Evolutionary conservation across 2,329 filamentous ascomycete species (phyloP).

Genomic region (Paecilomyces fulvus): DNA sequence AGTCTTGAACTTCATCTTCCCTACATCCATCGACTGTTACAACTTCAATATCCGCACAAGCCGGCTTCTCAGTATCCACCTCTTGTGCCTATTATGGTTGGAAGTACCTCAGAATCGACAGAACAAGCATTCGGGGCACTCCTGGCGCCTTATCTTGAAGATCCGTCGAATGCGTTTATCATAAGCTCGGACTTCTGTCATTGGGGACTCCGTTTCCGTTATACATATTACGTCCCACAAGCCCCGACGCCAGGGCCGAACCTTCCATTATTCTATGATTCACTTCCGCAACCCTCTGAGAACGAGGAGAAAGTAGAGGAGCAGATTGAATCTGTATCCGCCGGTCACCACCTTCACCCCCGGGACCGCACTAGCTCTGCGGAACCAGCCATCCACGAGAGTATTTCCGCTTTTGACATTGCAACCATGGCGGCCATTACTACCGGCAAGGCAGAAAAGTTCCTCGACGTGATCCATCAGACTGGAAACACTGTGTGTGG

Average conservation of each 20-base stretch:
- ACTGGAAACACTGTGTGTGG: slow-evolving; percentile 93
- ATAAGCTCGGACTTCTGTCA: slow-evolving; percentile 96
- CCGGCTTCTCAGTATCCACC: slow-evolving; percentile 54
- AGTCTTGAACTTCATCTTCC: slow-evolving; percentile 96
- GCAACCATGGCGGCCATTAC: slow-evolving; percentile 79
- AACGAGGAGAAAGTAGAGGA: slow-evolving; percentile 16
- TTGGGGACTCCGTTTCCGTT: slow-evolving; percentile 79
- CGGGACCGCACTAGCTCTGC: slow-evolving; percentile 24
- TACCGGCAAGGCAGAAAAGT: slow-evolving; percentile 61
- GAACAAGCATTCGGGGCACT: slow-evolving; percentile 62
- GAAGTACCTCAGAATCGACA: slow-evolving; percentile 56
- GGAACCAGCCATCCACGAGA: slow-evolving; percentile 63
- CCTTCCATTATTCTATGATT: slow-evolving; percentile 33
- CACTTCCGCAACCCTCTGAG: slow-evolving; percentile 31
- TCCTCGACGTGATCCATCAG: slow-evolving; percentile 57
- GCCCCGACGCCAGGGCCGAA: slow-evolving; percentile 28
- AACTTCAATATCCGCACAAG: slow-evolving; percentile 43
- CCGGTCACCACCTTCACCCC: slow-evolving; percentile 20
- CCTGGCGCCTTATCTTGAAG: slow-evolving; percentile 69
- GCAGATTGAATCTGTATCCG: slow-evolving; percentile 20
- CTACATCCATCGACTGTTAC: slow-evolving; percentile 75
- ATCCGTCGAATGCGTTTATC: slow-evolving; percentile 69
- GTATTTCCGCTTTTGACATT: slow-evolving; percentile 71
- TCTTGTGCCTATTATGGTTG: slow-evolving; percentile 79
- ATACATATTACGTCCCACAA: slow-evolving; percentile 65